phyloP scores from a whole-genome alignment of 768 basidiomycete genomes.

The Serpula lacrymans region DNA sequence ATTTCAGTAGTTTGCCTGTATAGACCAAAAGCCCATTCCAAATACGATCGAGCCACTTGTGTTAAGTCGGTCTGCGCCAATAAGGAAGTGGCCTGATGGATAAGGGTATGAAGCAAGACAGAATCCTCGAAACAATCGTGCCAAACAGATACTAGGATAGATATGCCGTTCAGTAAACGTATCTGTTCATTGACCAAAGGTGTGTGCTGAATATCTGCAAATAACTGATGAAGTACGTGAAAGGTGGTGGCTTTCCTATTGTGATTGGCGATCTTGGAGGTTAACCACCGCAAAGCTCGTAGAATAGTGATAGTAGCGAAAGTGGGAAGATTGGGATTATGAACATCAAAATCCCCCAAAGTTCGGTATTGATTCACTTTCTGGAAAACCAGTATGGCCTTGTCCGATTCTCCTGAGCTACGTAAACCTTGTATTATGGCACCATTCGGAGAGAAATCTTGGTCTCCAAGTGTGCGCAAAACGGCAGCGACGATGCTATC shows the following conservation, averaged over 20 bases:
- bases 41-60: slow-evolving; percentile 66
- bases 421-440: slow-evolving; percentile 47
- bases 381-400: slow-evolving; percentile 43
- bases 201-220: slow-evolving; percentile 59
- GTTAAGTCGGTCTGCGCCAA: slow-evolving; percentile 67
- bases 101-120: slow-evolving; percentile 63
- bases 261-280: slow-evolving; percentile 34
- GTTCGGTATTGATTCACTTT: slow-evolving; percentile 51
- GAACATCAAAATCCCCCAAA: slow-evolving; percentile 44
- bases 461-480: slow-evolving; percentile 63
- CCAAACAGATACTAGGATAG: slow-evolving; percentile 68
- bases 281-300: slow-evolving; percentile 60
- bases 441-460: slow-evolving; percentile 54
- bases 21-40: slow-evolving; percentile 69
- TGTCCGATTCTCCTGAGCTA: slow-evolving; percentile 29
- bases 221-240: slow-evolving; percentile 72
- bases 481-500: slow-evolving; percentile 60
- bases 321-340: slow-evolving; percentile 65
- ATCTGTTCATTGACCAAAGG: slow-evolving; percentile 83
- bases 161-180: slow-evolving; percentile 68
- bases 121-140: slow-evolving; percentile 51
- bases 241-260: slow-evolving; percentile 62
- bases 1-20: slow-evolving; percentile 40
- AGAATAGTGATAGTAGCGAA: slow-evolving; percentile 50
- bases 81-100: slow-evolving; percentile 63